Evolutionary conservation across 257 asterid genomes (phyloP), one percentile per base, ranked within the genome.

Genomic region (Nicotiana sylvestris): DNA sequence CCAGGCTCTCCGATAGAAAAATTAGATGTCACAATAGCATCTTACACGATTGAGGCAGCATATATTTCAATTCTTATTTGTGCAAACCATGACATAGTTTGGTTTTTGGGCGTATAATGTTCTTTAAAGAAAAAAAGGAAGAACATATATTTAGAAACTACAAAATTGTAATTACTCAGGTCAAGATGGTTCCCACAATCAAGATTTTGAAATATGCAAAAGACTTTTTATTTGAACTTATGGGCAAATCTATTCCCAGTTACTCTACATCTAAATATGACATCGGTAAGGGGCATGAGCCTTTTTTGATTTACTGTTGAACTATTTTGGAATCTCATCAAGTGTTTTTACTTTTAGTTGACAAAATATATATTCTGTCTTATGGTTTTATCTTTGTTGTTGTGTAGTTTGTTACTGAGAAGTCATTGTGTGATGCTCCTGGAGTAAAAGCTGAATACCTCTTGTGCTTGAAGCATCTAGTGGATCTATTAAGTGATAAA

Each of bases 381-480:
- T 27, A 6, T 80, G n/a, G 9, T 27, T 3, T 62, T 21, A 37
- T 64, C 39, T 5, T 27, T 76, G 39, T 60, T 80, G 77, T 84
- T 84, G 65, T 89, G 89, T 93, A 95, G 98, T 89, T 92, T 82
- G 89, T 82, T 77, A 60, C 17, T 18, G 90, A 87, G 83, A 74
- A 70, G 39, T 35, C 88, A 6, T 39, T 83, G 78, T 77, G 86
- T 10, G 89, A 85, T 81, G 86, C 88, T 67, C 87, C 89, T 39
- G 92, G 90, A 88, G 90, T 90, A 18, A 93, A 90, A 88, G 88
- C 91, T 29, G 98, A 91, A 78, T 95, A 91, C 76, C 86, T 90
- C 1, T 90, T 92, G 3, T 95, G 97, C 86, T 86, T 91, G 89
- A 87, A 79, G 88, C 85, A 85, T 74, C 88, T 93, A 10, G 68